A percentile compares a stretch with the other conserved stretches of the same genome.
Evolutionary conservation across 306 rosid genomes (phyloP).

Genomic region (Trichosanthes truncata): DNA sequence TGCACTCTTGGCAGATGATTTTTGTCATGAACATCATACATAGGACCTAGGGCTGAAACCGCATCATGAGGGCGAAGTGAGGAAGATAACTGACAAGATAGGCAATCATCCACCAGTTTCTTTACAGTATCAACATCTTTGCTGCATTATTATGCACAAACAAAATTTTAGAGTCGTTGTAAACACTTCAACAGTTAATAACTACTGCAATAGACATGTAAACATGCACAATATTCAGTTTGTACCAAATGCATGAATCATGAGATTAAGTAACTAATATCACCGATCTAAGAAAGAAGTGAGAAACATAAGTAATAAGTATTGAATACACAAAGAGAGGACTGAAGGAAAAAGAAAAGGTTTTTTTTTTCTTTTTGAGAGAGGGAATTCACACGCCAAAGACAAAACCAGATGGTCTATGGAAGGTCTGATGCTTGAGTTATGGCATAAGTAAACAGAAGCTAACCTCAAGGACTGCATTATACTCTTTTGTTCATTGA

Average conservation of each 20-base stretch:
- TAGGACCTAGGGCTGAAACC: conserved; percentile 97
- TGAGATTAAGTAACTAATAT: not conserved
- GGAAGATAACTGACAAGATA: conserved; percentile 72
- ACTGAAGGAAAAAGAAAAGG: not conserved
- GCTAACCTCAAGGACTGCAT: conserved; percentile 94
- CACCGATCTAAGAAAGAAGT: not conserved
- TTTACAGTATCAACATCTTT: conserved; percentile 91
- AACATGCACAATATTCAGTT: not conserved
- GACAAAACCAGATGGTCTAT: not conserved
- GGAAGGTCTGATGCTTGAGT: not conserved
- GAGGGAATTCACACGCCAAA: not conserved
- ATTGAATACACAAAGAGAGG: not conserved
- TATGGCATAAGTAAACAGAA: conserved; percentile 8
- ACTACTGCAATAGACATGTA: not conserved
- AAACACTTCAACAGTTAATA: not conserved
- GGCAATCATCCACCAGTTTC: conserved; percentile 88
- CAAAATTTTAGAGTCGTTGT: not conserved
- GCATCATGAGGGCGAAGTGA: conserved; percentile 99
- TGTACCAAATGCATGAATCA: not conserved
- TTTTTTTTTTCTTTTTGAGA: not conserved
- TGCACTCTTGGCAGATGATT: conserved; percentile 80
- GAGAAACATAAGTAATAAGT: not conserved
- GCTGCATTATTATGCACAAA: conserved; percentile 44
- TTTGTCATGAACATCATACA: conserved; percentile 93
- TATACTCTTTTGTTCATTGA: conserved; percentile 76